Percentiles rank a stretch among this genome's conserved stretches.
These are phyloP conservation scores for Aspergillus intermedius DNA, from an alignment of 2,329 filamentous ascomycete genomes.

Conservation along the genomic window DNA sequence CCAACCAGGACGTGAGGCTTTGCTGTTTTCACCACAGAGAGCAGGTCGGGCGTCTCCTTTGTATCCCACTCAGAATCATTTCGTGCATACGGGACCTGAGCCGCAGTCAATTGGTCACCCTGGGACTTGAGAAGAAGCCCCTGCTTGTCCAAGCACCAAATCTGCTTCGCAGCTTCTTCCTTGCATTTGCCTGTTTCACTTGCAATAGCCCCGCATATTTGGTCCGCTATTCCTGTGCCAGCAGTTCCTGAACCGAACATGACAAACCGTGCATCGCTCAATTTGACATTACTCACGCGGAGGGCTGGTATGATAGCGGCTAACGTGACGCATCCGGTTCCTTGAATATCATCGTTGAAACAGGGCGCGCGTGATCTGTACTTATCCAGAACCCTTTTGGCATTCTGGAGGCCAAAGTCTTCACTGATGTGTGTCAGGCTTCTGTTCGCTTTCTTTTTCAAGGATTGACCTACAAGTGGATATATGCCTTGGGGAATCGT, in stretches of 20 bases:
- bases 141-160: constrained; percentile 78
- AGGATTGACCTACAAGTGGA: constrained; percentile 58
- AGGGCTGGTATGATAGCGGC: constrained; percentile 73
- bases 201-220: constrained; percentile 72
- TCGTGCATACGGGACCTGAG: constrained; percentile 62
- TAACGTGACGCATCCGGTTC: constrained; percentile 79
- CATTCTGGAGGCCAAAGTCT: constrained; percentile 75
- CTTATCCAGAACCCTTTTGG: constrained; percentile 66
- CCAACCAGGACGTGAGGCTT: constrained; percentile 78
- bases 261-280: constrained; percentile 64
- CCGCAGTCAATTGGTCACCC: constrained; percentile 55
- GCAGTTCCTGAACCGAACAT: constrained; percentile 77
- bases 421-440: constrained; percentile 40
- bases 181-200: constrained; percentile 59
- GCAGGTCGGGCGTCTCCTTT: constrained; percentile 52
- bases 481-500: constrained; percentile 70
- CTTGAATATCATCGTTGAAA: constrained; percentile 89
- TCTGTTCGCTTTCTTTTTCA: too few species aligned
- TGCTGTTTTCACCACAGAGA: constrained; percentile 61
- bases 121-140: constrained; percentile 64
- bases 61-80: constrained; percentile 57
- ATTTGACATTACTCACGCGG: constrained; percentile 59
- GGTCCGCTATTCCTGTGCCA: constrained; percentile 78
- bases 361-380: constrained; percentile 70
- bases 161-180: constrained; percentile 70